Evolutionary conservation across 306 rosid species (phyloP).

Genomic region (Vachellia collinsii): DNA sequence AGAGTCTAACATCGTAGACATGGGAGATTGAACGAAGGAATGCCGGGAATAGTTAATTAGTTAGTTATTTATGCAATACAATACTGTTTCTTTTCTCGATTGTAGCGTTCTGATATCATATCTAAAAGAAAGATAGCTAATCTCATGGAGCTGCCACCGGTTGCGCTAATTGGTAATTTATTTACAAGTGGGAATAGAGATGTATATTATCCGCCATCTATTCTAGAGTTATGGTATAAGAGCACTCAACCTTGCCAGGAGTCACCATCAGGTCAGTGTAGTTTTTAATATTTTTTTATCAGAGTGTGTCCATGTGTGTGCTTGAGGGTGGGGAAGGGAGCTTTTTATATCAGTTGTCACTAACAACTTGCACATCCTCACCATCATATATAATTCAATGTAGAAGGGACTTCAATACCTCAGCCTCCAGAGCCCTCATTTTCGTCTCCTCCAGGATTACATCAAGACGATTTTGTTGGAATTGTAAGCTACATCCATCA

Average conservation of each 20-base stretch:
- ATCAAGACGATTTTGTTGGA: constrained; percentile 45
- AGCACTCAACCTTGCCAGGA: constrained; percentile 55
- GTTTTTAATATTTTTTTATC: neutral
- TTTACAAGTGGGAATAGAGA: constrained; percentile 49
- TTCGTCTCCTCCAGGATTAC: constrained; percentile 50
- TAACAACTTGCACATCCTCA: constrained; percentile 16
- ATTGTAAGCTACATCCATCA: constrained; percentile 48
- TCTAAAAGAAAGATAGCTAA: constrained; percentile 55
- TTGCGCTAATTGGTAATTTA: constrained; percentile 57
- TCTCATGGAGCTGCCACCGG: constrained; percentile 81
- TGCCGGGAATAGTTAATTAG: neutral
- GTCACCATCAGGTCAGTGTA: constrained; percentile 71
- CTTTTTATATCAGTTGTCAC: constrained; percentile 3
- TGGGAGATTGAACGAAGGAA: neutral
- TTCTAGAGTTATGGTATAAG: constrained; percentile 70
- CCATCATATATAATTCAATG: constrained; percentile 26
- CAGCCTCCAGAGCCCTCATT: constrained; percentile 63
- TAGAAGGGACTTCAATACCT: constrained; percentile 56
- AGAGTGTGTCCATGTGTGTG: neutral
- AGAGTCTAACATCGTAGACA: constrained; percentile 1
- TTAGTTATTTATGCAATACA: constrained; percentile 14
- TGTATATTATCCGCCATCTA: constrained; percentile 72
- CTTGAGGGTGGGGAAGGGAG: neutral
- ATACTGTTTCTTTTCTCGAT: constrained; percentile 13
- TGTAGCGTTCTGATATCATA: constrained; percentile 50